A percentile compares a stretch with the other conserved stretches of the same genome.
Conservation (phyloP, 2,329 filamentous ascomycete genomes). For the Incumbomyces lentus region DNA sequence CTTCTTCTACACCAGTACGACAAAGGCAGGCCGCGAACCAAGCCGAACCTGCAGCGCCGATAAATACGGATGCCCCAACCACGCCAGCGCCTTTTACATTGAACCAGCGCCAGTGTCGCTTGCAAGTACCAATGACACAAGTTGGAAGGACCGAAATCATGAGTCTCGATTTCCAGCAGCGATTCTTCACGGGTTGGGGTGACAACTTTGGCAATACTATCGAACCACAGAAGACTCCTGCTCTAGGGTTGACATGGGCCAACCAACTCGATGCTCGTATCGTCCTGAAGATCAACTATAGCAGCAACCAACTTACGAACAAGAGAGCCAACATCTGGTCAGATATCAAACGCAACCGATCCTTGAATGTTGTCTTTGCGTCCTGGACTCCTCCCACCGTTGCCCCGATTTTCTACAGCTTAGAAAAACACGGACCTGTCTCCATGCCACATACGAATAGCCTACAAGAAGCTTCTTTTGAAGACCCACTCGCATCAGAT, state of each 20-base stretch:
- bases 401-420: slow-evolving; percentile 13
- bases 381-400: slow-evolving; percentile 47
- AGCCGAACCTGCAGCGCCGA: background rate
- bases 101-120: background rate
- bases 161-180: slow-evolving; percentile 76
- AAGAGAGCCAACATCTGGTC: slow-evolving; percentile 22
- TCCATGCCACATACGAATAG: slow-evolving; percentile 6
- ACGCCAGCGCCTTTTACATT: background rate
- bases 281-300: slow-evolving; percentile 58
- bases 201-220: slow-evolving; percentile 40
- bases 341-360: slow-evolving; percentile 46
- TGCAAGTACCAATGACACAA: background rate
- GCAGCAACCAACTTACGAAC: slow-evolving; percentile 15
- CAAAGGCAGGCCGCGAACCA: background rate
- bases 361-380: slow-evolving; percentile 84
- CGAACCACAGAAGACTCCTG: slow-evolving; percentile 62
- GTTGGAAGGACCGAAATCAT: slow-evolving; percentile 43
- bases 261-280: slow-evolving; percentile 78
- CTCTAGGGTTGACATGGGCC: slow-evolving; percentile 79
- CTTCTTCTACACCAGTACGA: background rate
- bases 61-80: background rate
- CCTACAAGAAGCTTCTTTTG: too few relatives aligned
- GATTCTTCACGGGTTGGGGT: slow-evolving; percentile 94
- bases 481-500: too few relatives aligned
- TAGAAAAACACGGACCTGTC: slow-evolving; percentile 14